Evolutionary conservation across 345 rosid species (phyloP).

Genomic region (Linum usitatissimum): DNA sequence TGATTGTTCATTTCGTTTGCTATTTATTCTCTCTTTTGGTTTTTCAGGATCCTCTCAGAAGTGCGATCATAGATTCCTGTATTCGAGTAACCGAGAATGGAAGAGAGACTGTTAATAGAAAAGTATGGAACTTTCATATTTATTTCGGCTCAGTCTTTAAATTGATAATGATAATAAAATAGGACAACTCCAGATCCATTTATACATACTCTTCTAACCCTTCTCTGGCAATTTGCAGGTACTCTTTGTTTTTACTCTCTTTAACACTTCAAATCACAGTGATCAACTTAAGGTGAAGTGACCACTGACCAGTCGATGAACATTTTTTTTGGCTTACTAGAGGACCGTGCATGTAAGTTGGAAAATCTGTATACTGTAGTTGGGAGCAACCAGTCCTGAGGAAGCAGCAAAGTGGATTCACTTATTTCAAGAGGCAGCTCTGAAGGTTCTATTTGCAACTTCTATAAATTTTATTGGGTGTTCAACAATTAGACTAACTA

Average conservation of each 20-base stretch:
- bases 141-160: slow-evolving; percentile 2
- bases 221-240: slow-evolving; percentile 42
- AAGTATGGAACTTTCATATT: slow-evolving; percentile 34
- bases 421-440: slow-evolving; percentile 63
- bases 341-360: slow-evolving; percentile 19
- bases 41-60: slow-evolving; percentile 59
- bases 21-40: slow-evolving; percentile 8
- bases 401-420: slow-evolving; percentile 97
- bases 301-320: slow-evolving; percentile 12
- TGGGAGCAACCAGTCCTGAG: slow-evolving; percentile 92
- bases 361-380: slow-evolving; percentile 32
- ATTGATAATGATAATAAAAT: not conserved
- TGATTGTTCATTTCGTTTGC: not conserved
- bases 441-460: slow-evolving; percentile 43
- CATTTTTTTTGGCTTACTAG: slow-evolving; percentile 7
- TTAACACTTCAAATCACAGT: slow-evolving; percentile 71
- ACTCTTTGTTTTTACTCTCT: slow-evolving; percentile 75
- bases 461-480: slow-evolving; percentile 4
- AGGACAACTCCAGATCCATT: not conserved
- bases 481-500: slow-evolving; percentile 14
- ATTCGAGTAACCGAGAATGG: slow-evolving; percentile 89
- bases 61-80: slow-evolving; percentile 73
- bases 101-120: slow-evolving; percentile 85
- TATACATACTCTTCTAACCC: slow-evolving; percentile 1
- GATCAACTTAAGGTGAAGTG: slow-evolving; percentile 89